Evolutionary conservation across 306 rosid genomes (phyloP).

Genomic region (Inga laurina): DNA sequence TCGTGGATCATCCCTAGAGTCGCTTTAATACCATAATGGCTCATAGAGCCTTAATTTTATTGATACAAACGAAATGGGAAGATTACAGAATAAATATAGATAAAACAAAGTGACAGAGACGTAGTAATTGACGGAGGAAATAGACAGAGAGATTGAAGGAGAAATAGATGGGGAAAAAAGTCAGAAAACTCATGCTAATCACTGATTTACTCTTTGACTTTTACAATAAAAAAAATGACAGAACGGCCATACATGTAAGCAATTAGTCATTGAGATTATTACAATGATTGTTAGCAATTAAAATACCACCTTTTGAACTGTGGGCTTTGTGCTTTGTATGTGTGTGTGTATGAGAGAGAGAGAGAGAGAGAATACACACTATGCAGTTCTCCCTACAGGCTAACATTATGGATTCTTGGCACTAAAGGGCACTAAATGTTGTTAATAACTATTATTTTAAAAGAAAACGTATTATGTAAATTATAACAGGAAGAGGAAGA

Average conservation of each 20-base stretch:
- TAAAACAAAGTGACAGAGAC: too few species aligned
- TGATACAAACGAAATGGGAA: too few species aligned
- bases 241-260: neutral
- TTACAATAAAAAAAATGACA: neutral
- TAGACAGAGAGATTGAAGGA: too few species aligned
- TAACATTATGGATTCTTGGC: neutral
- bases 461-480: neutral
- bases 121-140: too few species aligned
- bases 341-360: neutral
- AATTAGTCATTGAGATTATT: neutral
- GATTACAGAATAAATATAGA: too few species aligned
- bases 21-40: too few species aligned
- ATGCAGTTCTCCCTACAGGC: neutral
- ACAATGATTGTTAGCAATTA: neutral
- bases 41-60: too few species aligned
- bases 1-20: too few species aligned
- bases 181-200: too few species aligned
- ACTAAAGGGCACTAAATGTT: neutral
- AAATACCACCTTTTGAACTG: neutral
- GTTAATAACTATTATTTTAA: neutral
- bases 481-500: conserved; percentile 12
- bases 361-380: neutral
- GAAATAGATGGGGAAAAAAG: too few species aligned
- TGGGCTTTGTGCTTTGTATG: neutral
- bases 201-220: too few species aligned